These are phyloP conservation scores for Jaenimonas drosophilae DNA, from an alignment of 208 protist species.

Conservation along the genomic window DNA sequence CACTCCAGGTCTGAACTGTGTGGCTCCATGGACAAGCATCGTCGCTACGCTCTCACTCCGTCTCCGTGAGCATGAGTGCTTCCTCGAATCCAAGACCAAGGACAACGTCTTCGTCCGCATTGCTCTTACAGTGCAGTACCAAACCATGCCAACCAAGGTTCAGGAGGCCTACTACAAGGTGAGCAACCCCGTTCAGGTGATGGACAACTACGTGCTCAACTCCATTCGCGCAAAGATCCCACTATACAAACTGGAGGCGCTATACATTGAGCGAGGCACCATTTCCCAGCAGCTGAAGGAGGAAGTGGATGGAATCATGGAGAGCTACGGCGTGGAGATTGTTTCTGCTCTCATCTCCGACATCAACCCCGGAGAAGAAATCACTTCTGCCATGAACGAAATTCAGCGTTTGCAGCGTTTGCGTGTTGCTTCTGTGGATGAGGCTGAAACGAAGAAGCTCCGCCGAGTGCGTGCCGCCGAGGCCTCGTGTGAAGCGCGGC, in stretches of 20 bases:
- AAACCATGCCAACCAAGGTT: constrained; percentile 29
- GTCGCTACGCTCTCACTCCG: constrained; percentile 27
- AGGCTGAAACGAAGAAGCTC: constrained; percentile 69
- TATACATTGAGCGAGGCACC: constrained; percentile 64
- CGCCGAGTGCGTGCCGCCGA: constrained; percentile 56
- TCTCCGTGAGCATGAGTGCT: constrained; percentile 26
- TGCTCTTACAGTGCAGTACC: constrained; percentile 38
- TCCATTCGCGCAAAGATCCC: constrained; percentile 57
- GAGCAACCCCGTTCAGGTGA: constrained; percentile 21
- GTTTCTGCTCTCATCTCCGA: constrained; percentile 62
- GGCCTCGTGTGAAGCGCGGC: constrained; percentile 51
- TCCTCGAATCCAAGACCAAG: constrained; percentile 68
- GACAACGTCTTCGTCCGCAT: constrained; percentile 81
- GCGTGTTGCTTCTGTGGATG: constrained; percentile 62
- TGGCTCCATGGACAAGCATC: constrained; percentile 27
- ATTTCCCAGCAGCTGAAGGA: constrained; percentile 69
- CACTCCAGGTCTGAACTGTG: constrained; percentile 42
- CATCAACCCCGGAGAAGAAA: constrained; percentile 44
- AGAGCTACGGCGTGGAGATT: constrained; percentile 59
- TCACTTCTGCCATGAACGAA: constrained; percentile 66
- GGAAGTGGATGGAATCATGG: constrained; percentile 45
- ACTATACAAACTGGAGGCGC: constrained; percentile 67
- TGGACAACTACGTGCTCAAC: constrained; percentile 61
- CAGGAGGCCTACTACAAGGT: constrained; percentile 36
- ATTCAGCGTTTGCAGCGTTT: constrained; percentile 63